Percentiles rank a stretch among this genome's conserved stretches.
phyloP scores from a whole-genome alignment of 2,329 filamentous ascomycete species.

The Ceratocystis diversiconidia region DNA sequence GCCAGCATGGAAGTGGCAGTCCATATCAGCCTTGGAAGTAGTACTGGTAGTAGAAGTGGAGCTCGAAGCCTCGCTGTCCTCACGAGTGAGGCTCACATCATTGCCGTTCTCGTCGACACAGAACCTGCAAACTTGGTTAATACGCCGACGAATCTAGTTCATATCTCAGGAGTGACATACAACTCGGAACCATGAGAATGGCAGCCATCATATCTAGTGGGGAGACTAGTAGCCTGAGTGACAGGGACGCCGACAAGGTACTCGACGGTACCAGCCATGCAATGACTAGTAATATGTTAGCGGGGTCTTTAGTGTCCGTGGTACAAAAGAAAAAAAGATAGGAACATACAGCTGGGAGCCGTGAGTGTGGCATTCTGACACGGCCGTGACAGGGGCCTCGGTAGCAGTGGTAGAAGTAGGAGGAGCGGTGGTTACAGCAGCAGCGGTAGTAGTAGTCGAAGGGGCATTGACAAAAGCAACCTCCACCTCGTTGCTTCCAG shows the following conservation, averaged over 20 bases:
- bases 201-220: constrained; percentile 49
- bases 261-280: constrained; percentile 31
- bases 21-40: constrained; percentile 23
- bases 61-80: constrained; percentile 22
- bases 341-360: constrained; percentile 28
- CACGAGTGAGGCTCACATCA: constrained; percentile 39
- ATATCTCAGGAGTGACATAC: constrained; percentile 28
- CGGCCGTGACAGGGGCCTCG: constrained; percentile 25
- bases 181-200: constrained; percentile 44
- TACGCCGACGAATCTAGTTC: neutral
- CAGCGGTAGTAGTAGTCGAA: constrained; percentile 18
- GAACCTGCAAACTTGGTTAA: constrained; percentile 32
- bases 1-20: constrained; percentile 62
- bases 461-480: constrained; percentile 24
- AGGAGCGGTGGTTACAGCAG: constrained; percentile 9
- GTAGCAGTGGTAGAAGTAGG: constrained; percentile 1
- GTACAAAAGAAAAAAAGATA: neutral
- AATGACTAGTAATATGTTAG: constrained; percentile 26
- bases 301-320: neutral
- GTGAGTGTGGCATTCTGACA: constrained; percentile 32
- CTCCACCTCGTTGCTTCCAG: constrained; percentile 30
- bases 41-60: neutral
- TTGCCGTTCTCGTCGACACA: constrained; percentile 46
- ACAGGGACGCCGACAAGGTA: constrained; percentile 33
- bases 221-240: constrained; percentile 41